Base-by-base conservation (phyloP, 305 asterid species). In the Fraxinus greggii region DNA sequence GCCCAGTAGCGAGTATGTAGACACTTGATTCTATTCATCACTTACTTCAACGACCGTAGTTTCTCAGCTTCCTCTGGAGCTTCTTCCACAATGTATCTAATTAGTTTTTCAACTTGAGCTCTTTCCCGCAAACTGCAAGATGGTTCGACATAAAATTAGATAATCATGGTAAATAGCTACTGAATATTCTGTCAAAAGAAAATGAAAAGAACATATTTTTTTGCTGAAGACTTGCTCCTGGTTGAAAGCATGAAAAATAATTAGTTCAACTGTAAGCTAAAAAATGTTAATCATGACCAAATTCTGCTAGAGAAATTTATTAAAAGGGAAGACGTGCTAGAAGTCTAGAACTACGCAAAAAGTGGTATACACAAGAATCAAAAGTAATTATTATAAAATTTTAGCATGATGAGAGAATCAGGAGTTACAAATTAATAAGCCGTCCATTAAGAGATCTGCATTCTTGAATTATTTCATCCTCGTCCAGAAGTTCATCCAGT, bases 391-490 rank as follows among this genome's bases (percentile, higher is more conserved):
- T 59, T 13, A 56, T 45, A 15, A 56, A 61, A 45, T 9, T 78
- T 56, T 77, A 33, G 76, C 45, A 73, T 36, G 77, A 77, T 0
- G 77, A 88, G 83, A 3, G 75, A 81, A 79, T 72, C 23, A 75
- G 72, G 83, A 85, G 81, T 89, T 89, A 95, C 99, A 91, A 94
- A 88, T 92, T 95, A 76, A 95, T 92, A 77, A 95, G 98, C 29
- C 97, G 97, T 74, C 93, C 94, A 90, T 95, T 95, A 72, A 95
- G 97, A 80, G 97, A 94, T 91, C 90, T 95, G 91, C 97, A 94
- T 82, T 95, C 99, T 88, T 94, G 98, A 85, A 95, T 93, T 85
- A 93, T 91, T 83, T 95, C 99, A 85, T 95, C 99, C 91, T 94
- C 99, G 8, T 94, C 98, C 92, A 95, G 86, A 84, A 95, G 93